Percentiles rank a stretch among this genome's conserved stretches.
These are phyloP conservation scores for Verticillium zaregamsianum DNA, from an alignment of 2,329 filamentous ascomycete species.

Conservation along the genomic window DNA sequence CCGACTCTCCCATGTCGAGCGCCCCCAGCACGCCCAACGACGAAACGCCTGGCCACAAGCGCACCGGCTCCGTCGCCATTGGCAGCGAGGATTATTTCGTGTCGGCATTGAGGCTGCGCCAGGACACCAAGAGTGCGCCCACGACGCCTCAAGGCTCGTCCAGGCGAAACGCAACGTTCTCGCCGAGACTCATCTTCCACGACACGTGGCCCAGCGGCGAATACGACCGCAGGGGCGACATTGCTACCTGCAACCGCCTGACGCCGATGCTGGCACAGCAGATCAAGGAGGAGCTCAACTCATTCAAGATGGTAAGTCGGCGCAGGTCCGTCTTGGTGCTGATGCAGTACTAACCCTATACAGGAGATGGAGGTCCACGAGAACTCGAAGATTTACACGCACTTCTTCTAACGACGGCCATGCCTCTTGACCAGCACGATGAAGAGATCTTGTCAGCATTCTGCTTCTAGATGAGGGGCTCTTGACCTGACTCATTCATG, in stretches of 20 bases:
- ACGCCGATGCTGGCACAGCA: slow-evolving; percentile 97
- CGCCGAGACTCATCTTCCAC: slow-evolving; percentile 88
- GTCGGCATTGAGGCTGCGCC: slow-evolving; percentile 66
- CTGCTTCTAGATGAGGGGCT: slow-evolving; percentile 20
- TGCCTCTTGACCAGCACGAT: slow-evolving; percentile 16
- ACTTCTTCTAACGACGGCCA: slow-evolving; percentile 82
- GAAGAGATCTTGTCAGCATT: slow-evolving; percentile 19
- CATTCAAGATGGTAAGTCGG: slow-evolving; percentile 89
- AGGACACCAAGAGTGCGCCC: slow-evolving; percentile 76
- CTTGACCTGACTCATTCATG: slow-evolving; percentile 37
- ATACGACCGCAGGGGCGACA: slow-evolving; percentile 92
- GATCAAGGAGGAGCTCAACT: slow-evolving; percentile 99
- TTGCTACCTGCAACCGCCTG: slow-evolving; percentile 95
- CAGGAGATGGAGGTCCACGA: slow-evolving; percentile 99
- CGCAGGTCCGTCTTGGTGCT: too few relatives aligned
- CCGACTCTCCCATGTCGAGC: slow-evolving; percentile 79
- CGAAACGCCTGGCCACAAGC: slow-evolving; percentile 63
- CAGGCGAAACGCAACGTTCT: slow-evolving; percentile 71
- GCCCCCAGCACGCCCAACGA: slow-evolving; percentile 85
- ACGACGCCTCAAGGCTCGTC: slow-evolving; percentile 66
- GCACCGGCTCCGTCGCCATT: slow-evolving; percentile 67
- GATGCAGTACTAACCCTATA: slow-evolving; percentile 30
- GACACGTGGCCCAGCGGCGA: slow-evolving; percentile 95
- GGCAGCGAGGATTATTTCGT: slow-evolving; percentile 89
- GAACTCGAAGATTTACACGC: slow-evolving; percentile 97